Base-by-base conservation (phyloP, 2,329 filamentous ascomycete genomes). In the Trichophyton mentagrophytes region DNA sequence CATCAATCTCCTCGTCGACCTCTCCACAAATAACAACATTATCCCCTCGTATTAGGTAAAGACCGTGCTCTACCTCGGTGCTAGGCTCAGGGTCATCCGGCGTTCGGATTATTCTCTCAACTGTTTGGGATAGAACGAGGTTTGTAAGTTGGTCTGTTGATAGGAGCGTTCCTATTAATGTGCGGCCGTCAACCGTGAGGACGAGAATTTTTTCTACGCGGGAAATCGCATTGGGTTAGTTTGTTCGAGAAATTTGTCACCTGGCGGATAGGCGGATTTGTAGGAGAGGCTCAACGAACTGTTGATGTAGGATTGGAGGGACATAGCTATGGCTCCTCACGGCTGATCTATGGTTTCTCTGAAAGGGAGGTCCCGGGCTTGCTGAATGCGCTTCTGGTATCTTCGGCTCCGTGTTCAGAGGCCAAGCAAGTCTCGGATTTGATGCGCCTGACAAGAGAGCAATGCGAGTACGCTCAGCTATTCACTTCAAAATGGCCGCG, bases 141-240 rank as follows among this genome's bases (percentile, higher is more conserved):
- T 99, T 99, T 66, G 93, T 97, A 69, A 87, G 85, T 74, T 96
- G 86, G 74, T 99, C 93, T 71, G 87, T 90, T 51, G 88, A 89
- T 57, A 92, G 79, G 60, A 99, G 84, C 1, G 81, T 91, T 62
- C 93, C 93, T 64, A 89, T 82, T 22, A 92, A 78, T 55, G 89
- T 95, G 68, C 92, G 86, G 58, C 92, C 93, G 75, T 97, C 93
- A 67, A 89, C 87, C 30, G 93, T 97, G 65, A 97, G 83, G 69
- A 97, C 87, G 62, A 91, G 81, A 67, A 97, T 89, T 75, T 90
- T 95, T 76, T 96, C 93, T 96, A 70, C 15, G 58, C 13, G 1
- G 27, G 9, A 4, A 11, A 55, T 20, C 7, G 7, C 13, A 17
- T 36, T 27, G 27, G 2, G 9, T 27, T 55, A 27, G 20, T 38